These are phyloP conservation scores for Monosporascus sp. DNA, from an alignment of 2,329 filamentous ascomycete species.

Conservation along the genomic window DNA sequence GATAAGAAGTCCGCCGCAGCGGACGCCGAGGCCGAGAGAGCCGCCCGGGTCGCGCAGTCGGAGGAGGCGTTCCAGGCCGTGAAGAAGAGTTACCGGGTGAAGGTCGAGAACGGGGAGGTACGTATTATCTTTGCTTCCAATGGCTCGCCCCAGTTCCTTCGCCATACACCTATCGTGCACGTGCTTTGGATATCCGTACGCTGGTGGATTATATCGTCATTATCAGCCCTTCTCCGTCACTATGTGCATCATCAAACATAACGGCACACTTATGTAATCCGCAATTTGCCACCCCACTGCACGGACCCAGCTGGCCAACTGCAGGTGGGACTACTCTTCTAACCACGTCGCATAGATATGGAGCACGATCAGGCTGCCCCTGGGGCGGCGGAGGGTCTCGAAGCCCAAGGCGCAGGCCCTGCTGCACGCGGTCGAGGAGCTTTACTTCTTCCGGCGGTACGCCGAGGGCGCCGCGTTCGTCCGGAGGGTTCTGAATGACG, in stretches of 20 bases:
- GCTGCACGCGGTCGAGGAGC: slow-evolving; percentile 52
- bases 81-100: slow-evolving; percentile 39
- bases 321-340: neutral
- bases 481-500: slow-evolving; percentile 25
- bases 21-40: slow-evolving; percentile 2
- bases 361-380: slow-evolving; percentile 37
- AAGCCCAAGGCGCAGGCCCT: slow-evolving; percentile 48
- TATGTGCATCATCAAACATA: no score
- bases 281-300: no score
- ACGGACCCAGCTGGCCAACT: no score
- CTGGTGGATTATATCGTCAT: no score
- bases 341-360: slow-evolving; percentile 35
- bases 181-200: slow-evolving; percentile 23
- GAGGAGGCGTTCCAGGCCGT: slow-evolving; percentile 46
- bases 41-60: slow-evolving; percentile 33
- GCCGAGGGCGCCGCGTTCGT: slow-evolving; percentile 40
- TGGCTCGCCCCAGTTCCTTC: neutral
- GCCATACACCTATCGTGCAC: neutral
- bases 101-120: slow-evolving; percentile 53
- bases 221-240: no score
- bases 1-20: slow-evolving; percentile 11
- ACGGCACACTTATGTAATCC: no score
- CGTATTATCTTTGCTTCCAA: slow-evolving; percentile 10
- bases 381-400: slow-evolving; percentile 25
- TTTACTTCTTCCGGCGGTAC: slow-evolving; percentile 50